phyloP scores from a whole-genome alignment of 257 asterid species.

The Anisodus tanguticus region DNA sequence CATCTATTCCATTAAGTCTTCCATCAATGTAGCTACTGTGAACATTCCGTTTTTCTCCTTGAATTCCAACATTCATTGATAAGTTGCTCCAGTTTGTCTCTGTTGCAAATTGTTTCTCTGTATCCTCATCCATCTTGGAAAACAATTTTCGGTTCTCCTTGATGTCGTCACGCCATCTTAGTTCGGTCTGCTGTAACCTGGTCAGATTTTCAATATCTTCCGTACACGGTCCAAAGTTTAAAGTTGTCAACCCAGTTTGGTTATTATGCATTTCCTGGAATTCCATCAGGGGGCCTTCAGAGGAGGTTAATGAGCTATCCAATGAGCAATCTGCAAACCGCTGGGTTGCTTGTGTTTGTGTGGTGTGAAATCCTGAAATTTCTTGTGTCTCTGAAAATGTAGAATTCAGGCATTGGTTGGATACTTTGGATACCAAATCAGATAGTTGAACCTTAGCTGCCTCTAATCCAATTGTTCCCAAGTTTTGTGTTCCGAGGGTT shows the following conservation, averaged over 20 bases:
- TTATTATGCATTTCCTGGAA: conserved; percentile 53
- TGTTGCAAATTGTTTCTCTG: conserved; percentile 43
- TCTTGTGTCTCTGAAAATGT: conserved; percentile 64
- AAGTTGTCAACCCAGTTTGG: conserved; percentile 46
- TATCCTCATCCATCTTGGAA: conserved; percentile 42
- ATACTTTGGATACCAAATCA: conserved; percentile 74
- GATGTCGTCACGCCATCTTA: conserved; percentile 54
- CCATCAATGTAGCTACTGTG: conserved; percentile 34
- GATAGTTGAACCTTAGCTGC: conserved; percentile 84
- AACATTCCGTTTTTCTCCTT: conserved; percentile 53
- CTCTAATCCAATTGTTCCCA: conserved; percentile 68
- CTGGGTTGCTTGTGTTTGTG: conserved; percentile 55
- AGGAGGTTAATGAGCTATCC: conserved; percentile 81
- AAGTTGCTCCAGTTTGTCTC: conserved; percentile 50
- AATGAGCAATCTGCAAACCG: conserved; percentile 61
- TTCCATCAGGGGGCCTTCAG: conserved; percentile 63
- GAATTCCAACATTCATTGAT: conserved; percentile 71
- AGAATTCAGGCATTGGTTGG: conserved; percentile 76
- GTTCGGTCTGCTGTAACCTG: conserved; percentile 47
- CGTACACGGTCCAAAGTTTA: conserved; percentile 31
- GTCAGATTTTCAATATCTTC: conserved; percentile 34
- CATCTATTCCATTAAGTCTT: background rate
- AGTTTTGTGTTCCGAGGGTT: conserved; percentile 74
- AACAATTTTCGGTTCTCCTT: conserved; percentile 45
- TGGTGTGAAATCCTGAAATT: conserved; percentile 57